These are phyloP conservation scores for Pisolithus marmoratus DNA, from an alignment of 768 basidiomycete species.

Conservation along the genomic window DNA sequence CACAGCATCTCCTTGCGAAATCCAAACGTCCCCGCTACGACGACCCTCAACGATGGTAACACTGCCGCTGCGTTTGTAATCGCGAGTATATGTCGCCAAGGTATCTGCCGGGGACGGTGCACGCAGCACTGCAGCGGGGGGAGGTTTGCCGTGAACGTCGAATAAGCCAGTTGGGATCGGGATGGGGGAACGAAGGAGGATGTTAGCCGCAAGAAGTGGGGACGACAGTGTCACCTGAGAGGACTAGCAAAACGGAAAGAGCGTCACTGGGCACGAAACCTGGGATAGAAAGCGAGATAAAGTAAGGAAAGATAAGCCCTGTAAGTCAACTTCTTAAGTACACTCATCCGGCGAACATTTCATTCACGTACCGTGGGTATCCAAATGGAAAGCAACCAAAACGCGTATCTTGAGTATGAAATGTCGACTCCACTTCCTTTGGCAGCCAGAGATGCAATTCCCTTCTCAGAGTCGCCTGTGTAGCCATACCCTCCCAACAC, in stretches of 20 bases:
- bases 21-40: constrained; percentile 71
- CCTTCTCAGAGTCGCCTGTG: constrained; percentile 52
- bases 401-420: constrained; percentile 46
- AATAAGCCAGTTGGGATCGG: constrained; percentile 66
- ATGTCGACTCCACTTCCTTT: constrained; percentile 48
- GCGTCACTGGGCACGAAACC: constrained; percentile 35
- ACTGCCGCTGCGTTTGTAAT: constrained; percentile 60
- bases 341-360: background rate
- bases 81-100: constrained; percentile 16
- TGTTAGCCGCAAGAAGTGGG: constrained; percentile 57
- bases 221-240: constrained; percentile 67
- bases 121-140: constrained; percentile 34
- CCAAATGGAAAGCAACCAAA: constrained; percentile 68
- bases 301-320: constrained; percentile 66
- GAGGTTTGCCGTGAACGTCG: constrained; percentile 41
- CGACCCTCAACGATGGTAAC: constrained; percentile 63
- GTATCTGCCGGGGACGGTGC: constrained; percentile 39
- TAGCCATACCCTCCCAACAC: constrained; percentile 70
- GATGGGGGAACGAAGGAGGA: constrained; percentile 54
- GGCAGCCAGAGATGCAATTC: constrained; percentile 40
- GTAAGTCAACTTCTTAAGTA: background rate
- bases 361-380: constrained; percentile 54
- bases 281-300: constrained; percentile 36
- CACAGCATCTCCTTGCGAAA: constrained; percentile 65
- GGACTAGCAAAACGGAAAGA: constrained; percentile 45